Conservation (phyloP, 164 flowering plant species). For the Hamamelis virginiana region DNA sequence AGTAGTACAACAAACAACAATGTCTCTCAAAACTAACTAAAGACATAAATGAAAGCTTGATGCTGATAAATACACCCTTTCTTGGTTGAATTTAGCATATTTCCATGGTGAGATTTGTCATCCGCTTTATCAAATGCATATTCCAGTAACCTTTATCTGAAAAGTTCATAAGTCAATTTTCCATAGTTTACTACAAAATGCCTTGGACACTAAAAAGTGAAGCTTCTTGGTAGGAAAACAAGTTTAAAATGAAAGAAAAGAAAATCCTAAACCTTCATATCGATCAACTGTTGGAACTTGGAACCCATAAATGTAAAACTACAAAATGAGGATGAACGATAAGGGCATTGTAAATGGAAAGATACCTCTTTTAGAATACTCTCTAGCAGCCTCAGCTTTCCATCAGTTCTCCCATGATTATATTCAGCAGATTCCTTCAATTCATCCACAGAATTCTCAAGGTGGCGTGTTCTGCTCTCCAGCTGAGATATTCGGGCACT, state of each 20-base stretch:
- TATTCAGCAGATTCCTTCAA: constrained; percentile 22
- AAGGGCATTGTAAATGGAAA: not conserved
- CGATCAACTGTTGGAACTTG: not conserved
- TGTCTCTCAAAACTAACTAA: too few species aligned
- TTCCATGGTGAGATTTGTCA: too few species aligned
- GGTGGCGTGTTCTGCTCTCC: constrained; percentile 19
- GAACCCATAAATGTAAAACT: not conserved
- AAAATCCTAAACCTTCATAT: too few species aligned
- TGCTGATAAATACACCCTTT: not conserved
- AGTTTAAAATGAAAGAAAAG: too few species aligned
- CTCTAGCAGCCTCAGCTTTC: constrained; percentile 28
- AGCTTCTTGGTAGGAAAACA: not conserved
- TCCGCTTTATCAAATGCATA: too few species aligned
- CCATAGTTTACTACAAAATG: too few species aligned
- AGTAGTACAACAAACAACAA: too few species aligned
- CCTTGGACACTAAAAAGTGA: not conserved
- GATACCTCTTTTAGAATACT: constrained; percentile 30
- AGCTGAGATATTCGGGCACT: constrained; percentile 26
- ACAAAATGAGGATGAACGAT: too few species aligned
- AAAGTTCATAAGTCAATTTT: too few species aligned
- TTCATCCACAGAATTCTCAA: constrained; percentile 29
- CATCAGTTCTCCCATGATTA: constrained; percentile 19
- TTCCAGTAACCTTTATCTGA: too few species aligned
- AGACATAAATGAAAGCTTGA: not conserved
- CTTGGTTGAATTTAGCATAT: too few species aligned